A percentile compares a stretch with the other conserved stretches of the same genome.
Conservation (phyloP, 2,329 filamentous ascomycete species). For the Orbilia javanica region DNA sequence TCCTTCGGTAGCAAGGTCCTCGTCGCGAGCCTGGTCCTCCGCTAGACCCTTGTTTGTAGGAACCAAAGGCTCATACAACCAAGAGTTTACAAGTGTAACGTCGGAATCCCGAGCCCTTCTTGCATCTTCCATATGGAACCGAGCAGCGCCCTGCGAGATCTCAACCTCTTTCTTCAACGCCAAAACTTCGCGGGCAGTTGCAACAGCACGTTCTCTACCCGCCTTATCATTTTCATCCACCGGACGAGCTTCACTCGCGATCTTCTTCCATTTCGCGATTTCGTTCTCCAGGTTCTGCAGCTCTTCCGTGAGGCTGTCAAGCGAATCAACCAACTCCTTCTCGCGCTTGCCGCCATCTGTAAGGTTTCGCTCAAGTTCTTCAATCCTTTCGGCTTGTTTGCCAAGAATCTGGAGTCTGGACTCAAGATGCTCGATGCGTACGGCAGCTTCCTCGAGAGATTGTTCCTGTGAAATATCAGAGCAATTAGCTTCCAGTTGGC, state of each 20-base stretch:
- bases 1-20: conserved; percentile 73
- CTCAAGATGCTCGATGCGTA: conserved; percentile 93
- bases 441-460: conserved; percentile 84
- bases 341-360: conserved; percentile 62
- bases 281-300: conserved; percentile 76
- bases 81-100: conserved; percentile 72
- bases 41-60: conserved; percentile 64
- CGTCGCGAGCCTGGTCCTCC: conserved; percentile 65
- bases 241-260: conserved; percentile 73
- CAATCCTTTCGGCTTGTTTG: conserved; percentile 79
- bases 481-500: conserved; percentile 69
- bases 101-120: conserved; percentile 70
- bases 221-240: conserved; percentile 72
- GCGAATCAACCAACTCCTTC: conserved; percentile 69
- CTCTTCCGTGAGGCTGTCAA: conserved; percentile 72
- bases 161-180: conserved; percentile 77
- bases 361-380: conserved; percentile 74
- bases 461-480: conserved; percentile 76
- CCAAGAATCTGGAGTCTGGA: conserved; percentile 86
- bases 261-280: conserved; percentile 78
- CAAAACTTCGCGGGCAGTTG: conserved; percentile 80
- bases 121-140: conserved; percentile 77
- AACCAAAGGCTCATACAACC: conserved; percentile 74
- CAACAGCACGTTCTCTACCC: conserved; percentile 76
- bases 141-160: conserved; percentile 74